Evolutionary conservation across 805 yeast genomes (phyloP).

Genomic region (Metschnikowia koreensis): DNA sequence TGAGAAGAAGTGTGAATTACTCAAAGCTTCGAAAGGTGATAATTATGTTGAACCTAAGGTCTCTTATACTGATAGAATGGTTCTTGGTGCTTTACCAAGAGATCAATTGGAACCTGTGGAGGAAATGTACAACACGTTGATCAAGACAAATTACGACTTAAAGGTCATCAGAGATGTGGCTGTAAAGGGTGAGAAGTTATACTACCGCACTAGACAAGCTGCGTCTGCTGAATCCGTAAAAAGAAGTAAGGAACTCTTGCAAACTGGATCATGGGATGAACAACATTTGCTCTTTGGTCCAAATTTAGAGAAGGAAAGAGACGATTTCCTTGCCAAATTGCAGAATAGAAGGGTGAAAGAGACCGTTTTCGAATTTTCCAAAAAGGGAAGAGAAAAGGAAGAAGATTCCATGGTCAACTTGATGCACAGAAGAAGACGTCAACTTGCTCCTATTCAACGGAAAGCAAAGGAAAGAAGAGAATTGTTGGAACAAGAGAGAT

Average conservation of each 20-base stretch:
- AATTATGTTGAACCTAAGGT: slow-evolving; percentile 54
- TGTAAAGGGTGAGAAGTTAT: slow-evolving; percentile 81
- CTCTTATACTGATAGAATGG: slow-evolving; percentile 71
- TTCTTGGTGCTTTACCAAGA: slow-evolving; percentile 83
- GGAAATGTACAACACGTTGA: slow-evolving; percentile 65
- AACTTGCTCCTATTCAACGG: slow-evolving; percentile 83
- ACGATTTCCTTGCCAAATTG: slow-evolving; percentile 67
- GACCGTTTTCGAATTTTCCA: slow-evolving; percentile 88
- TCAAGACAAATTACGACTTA: slow-evolving; percentile 67
- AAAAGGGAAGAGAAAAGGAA: slow-evolving; percentile 43
- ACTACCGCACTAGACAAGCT: slow-evolving; percentile 77
- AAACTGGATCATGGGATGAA: slow-evolving; percentile 78
- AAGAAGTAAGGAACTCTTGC: slow-evolving; percentile 74
- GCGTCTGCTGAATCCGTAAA: slow-evolving; percentile 87
- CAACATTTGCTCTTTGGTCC: slow-evolving; percentile 78
- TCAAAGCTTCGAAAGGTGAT: slow-evolving; percentile 45
- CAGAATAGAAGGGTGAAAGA: slow-evolving; percentile 72
- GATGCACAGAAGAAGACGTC: slow-evolving; percentile 84
- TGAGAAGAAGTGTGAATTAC: slow-evolving; percentile 55
- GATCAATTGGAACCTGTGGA: slow-evolving; percentile 62
- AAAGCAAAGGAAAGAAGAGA: slow-evolving; percentile 70
- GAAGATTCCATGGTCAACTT: slow-evolving; percentile 72
- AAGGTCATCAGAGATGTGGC: slow-evolving; percentile 67
- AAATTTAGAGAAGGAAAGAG: slow-evolving; percentile 71
- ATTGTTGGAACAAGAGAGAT: slow-evolving; percentile 66